phyloP scores from a whole-genome alignment of 441 rosid genomes.

The Gossypium davidsonii region DNA sequence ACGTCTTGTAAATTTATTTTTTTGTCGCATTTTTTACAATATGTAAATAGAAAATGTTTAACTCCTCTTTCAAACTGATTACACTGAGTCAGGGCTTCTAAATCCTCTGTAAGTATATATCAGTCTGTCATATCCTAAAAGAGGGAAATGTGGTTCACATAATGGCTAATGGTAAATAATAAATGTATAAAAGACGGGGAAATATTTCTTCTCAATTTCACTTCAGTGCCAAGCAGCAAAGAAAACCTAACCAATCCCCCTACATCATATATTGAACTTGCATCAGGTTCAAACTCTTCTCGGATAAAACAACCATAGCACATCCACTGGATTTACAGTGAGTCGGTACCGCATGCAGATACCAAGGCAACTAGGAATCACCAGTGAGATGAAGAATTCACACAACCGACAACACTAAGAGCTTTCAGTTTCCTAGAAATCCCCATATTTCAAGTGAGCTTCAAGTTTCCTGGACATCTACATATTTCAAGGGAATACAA shows the following conservation, averaged over 20 bases:
- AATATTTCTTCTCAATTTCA: background rate
- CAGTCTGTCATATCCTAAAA: background rate
- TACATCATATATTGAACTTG: background rate
- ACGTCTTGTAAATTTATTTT: background rate
- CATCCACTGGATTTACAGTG: too few relatives aligned
- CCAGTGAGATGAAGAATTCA: background rate
- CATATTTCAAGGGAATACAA: background rate
- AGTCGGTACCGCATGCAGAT: background rate
- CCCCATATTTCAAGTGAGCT: background rate
- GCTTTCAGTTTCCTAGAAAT: conserved; percentile 1
- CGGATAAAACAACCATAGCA: too few relatives aligned
- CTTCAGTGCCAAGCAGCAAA: background rate
- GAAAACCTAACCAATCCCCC: background rate
- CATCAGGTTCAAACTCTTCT: background rate
- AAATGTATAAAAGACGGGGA: background rate
- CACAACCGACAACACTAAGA: background rate
- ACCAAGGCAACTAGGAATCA: background rate
- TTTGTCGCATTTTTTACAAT: background rate
- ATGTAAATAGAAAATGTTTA: background rate
- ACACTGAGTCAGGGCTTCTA: background rate
- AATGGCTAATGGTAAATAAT: background rate
- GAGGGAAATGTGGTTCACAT: background rate
- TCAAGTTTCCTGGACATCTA: background rate
- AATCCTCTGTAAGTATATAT: background rate
- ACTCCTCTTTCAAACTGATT: conserved; percentile 4